A percentile compares a stretch with the other conserved stretches of the same genome.
These are phyloP conservation scores for Aspergillus wentii DNA, from an alignment of 495 filamentous ascomycete genomes.

Conservation along the genomic window DNA sequence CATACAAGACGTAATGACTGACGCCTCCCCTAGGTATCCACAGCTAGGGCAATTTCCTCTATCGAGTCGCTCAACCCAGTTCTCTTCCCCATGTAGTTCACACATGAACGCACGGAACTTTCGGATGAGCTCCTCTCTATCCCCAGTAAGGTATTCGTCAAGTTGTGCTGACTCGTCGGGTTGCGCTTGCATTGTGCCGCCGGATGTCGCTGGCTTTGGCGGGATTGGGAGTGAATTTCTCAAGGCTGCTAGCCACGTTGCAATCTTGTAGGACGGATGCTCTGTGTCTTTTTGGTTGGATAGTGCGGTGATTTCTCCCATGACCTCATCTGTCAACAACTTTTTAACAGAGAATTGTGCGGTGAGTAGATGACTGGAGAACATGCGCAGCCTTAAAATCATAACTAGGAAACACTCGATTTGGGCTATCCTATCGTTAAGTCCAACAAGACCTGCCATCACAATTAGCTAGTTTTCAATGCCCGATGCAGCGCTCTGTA, in stretches of 20 bases:
- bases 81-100: constrained; percentile 15
- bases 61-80: constrained; percentile 21
- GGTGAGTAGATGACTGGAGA: constrained; percentile 46
- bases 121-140: constrained; percentile 1
- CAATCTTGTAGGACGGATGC: constrained; percentile 9
- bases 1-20: constrained; percentile 38
- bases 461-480: too few relatives aligned
- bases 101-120: constrained; percentile 27
- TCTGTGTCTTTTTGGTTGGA: not conserved
- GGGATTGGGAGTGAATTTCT: too few relatives aligned
- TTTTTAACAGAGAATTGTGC: constrained; percentile 40
- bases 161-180: not conserved
- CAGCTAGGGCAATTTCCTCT: constrained; percentile 35
- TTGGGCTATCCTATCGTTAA: constrained; percentile 6
- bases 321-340: constrained; percentile 34
- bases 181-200: not conserved
- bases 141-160: constrained; percentile 1
- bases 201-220: not conserved
- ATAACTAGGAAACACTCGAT: constrained; percentile 24
- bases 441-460: not conserved
- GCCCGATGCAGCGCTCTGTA: too few relatives aligned
- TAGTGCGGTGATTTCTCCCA: constrained; percentile 23
- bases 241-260: constrained; percentile 2
- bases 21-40: constrained; percentile 13
- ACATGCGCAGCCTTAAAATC: constrained; percentile 47